Base-by-base conservation (phyloP, 2,329 filamentous ascomycete species). In the Diaporthe caulivora region DNA sequence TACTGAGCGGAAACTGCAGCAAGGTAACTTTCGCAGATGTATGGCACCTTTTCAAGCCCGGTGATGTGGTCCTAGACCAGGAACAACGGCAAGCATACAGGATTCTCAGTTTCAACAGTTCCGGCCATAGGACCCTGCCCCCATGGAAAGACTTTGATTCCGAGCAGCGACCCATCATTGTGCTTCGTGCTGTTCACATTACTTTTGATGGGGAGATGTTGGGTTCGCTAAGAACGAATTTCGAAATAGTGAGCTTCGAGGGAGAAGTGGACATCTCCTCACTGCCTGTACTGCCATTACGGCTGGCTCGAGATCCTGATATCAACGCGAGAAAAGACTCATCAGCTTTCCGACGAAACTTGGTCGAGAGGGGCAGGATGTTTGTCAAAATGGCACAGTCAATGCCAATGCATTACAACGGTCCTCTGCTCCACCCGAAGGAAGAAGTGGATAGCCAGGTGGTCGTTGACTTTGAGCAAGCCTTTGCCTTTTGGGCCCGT, bases 361-460 rank as follows among this genome's bases (percentile, higher is more conserved):
- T 80, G 1, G 75, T 80, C 4, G 42, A 64, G 1, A 60, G 79
- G 1, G 79, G 79, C 0, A 69, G 42, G 24, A 73, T 67, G 58
- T 79, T 81, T 29, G 21, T 79, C 6, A 69, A 76, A 1, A 75
- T 77, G 9, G 70, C 73, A 0, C 47, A 18, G 0, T 51, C 78
- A 6, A 79, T 78, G 40, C 80, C 78, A 40, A 81, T 81, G 80
- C 72, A 81, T 47, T 81, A 81, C 49, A 64, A 29, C 15, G 80
- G 80, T 0, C 75, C 72, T 0, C 78, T 79, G 6, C 15, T 81
- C 4, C 75, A 74, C 0, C 72, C 60, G 13, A 51, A 75, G 15
- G 80, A 81, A 6, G 78, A 82, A 24, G 74, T 81, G 9, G 79
- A 82, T 3, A 80, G 81, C 68, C 77, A 80, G 29, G 80, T 82